Evolutionary conservation across 768 basidiomycete genomes (phyloP).

Genomic region (Russula vinacea): DNA sequence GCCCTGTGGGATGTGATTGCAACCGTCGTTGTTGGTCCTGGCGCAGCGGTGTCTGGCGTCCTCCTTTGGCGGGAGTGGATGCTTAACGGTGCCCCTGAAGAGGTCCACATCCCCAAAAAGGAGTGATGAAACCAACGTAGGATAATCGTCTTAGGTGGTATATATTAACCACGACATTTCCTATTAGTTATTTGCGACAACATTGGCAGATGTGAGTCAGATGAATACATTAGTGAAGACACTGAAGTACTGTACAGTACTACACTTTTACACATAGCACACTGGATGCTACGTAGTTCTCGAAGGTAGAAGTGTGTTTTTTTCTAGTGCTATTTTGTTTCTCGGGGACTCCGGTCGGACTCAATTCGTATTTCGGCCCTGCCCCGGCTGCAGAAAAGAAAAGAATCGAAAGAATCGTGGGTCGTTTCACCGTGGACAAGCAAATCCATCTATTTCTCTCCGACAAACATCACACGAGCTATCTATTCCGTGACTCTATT

Average conservation of each 20-base stretch:
- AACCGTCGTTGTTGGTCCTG: conserved; percentile 19
- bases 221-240: too few relatives aligned
- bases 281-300: too few relatives aligned
- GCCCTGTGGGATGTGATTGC: conserved; percentile 21
- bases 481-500: neutral
- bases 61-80: conserved; percentile 25
- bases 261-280: too few relatives aligned
- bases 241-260: too few relatives aligned
- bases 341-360: too few relatives aligned
- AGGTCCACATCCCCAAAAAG: neutral
- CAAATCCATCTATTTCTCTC: too few relatives aligned
- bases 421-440: too few relatives aligned
- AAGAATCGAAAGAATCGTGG: too few relatives aligned
- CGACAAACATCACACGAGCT: neutral
- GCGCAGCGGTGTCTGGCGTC: conserved; percentile 26
- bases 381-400: neutral
- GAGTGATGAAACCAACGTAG: neutral
- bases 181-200: too few relatives aligned
- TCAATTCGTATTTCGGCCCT: neutral
- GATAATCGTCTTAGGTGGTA: neutral
- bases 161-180: conserved; percentile 6
- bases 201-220: too few relatives aligned
- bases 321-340: too few relatives aligned
- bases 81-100: conserved; percentile 15
- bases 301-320: too few relatives aligned